Conservation (phyloP, 371 early-diverging fungal genomes). For the Rhizopus delemar region DNA sequence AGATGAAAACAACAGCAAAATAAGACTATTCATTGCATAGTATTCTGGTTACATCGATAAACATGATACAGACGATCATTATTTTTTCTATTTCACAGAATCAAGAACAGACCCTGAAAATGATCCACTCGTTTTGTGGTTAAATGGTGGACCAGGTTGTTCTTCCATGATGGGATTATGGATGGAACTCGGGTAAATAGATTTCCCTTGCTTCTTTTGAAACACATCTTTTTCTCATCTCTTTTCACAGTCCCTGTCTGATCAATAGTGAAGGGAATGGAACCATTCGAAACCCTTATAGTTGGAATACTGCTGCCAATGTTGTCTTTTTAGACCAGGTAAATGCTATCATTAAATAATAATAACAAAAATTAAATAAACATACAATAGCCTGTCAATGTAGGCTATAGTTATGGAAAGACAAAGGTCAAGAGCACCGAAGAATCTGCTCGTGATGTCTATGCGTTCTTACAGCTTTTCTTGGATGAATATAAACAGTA, state of each 20-base stretch:
- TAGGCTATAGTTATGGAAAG: conserved; percentile 78
- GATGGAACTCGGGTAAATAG: conserved; percentile 69
- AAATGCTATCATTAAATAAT: background rate
- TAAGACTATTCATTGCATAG: conserved; percentile 8
- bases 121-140: conserved; percentile 84
- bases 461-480: conserved; percentile 73
- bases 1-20: background rate
- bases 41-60: conserved; percentile 38
- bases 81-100: conserved; percentile 90
- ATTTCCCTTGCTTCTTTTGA: no score
- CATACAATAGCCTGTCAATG: conserved; percentile 63
- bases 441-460: conserved; percentile 59
- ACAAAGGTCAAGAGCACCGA: conserved; percentile 52
- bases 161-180: conserved; percentile 77
- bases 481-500: conserved; percentile 58
- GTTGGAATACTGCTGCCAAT: conserved; percentile 86
- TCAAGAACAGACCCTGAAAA: conserved; percentile 69
- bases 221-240: no score
- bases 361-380: no score
- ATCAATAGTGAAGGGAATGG: conserved; percentile 58
- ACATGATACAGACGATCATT: conserved; percentile 53
- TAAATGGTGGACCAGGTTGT: conserved; percentile 89
- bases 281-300: conserved; percentile 60
- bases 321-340: conserved; percentile 83
- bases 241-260: conserved; percentile 58